phyloP scores from a whole-genome alignment of 2,329 filamentous ascomycete species.

The Stagonosporopsis rhizophila region DNA sequence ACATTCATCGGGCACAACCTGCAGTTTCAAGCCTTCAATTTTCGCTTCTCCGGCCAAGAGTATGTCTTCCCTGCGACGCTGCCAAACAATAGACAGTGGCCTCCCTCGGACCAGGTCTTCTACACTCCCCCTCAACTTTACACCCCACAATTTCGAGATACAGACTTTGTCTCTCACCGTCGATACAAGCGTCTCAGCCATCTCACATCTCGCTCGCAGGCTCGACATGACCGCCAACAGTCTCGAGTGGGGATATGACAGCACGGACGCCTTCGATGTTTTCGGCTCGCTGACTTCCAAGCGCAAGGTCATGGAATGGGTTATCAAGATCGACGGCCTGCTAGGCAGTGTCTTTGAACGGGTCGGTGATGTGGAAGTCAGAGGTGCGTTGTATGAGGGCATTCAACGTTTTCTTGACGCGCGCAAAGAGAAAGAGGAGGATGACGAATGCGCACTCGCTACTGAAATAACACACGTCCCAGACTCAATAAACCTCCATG shows the following conservation, averaged over 20 bases:
- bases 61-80: neutral
- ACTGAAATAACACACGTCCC: neutral
- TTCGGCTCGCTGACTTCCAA: constrained; percentile 15
- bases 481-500: neutral
- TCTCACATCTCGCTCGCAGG: constrained; percentile 20
- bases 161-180: constrained; percentile 31
- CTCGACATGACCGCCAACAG: constrained; percentile 32
- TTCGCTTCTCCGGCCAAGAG: neutral
- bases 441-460: neutral
- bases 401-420: constrained; percentile 18
- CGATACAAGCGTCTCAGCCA: neutral
- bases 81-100: constrained; percentile 16
- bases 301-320: constrained; percentile 25
- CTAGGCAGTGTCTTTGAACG: constrained; percentile 19
- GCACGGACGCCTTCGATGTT: constrained; percentile 16
- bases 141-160: constrained; percentile 36
- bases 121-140: constrained; percentile 49
- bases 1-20: constrained; percentile 3
- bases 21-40: neutral
- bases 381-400: constrained; percentile 22
- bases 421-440: constrained; percentile 4
- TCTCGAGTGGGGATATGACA: constrained; percentile 28
- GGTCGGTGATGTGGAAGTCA: constrained; percentile 14
- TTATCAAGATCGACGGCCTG: constrained; percentile 20
- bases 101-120: constrained; percentile 45